Base-by-base conservation (phyloP, 768 basidiomycete species). In the Gyrodon lividus region DNA sequence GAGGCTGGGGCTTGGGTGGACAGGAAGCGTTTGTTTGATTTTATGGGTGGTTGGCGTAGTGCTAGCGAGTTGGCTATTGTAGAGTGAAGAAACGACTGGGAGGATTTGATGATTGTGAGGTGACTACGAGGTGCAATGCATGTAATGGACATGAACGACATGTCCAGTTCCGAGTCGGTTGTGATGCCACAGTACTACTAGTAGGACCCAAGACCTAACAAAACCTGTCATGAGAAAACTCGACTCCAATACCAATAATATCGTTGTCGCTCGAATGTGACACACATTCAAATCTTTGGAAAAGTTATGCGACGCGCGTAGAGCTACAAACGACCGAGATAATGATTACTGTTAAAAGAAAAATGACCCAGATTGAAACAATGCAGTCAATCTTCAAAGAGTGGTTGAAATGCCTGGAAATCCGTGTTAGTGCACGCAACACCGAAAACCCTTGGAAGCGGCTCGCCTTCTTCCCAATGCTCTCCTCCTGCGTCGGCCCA, bases 361-460 rank as follows among this genome's bases (percentile, higher is more conserved):
- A 41, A 42, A 22, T 26, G 16, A 50, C 30, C 28, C n/a, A 22
- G 16, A 9, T 17, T 34, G 10, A 17, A 17, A 17, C 6, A 17
- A 3, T 7, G 38, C 22, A n/a, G 41, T 63, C 51, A 70, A 20
- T 70, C 68, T 34, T 70, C 68, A 46, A 70, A 70, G 23, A 70
- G 55, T 43, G 68, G 70, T 16, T 63, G 68, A 47, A 70, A 70
- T 16, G 55, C 28, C 68, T 70, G 43, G 26, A 45, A 35, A 43
- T 5, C 3, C 31, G 13, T 48, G 13, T 54, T 33, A 22, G 26
- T 12, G 16, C 24, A 28, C 12, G 43, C 37, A 40, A 40, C 7
- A 23, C 13, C 1, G 16, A 42, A 30, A n/a, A 35, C 17, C 22
- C 34, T n/a, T 13, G 22, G 26, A 38, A 33, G 31, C 20, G 20